Evolutionary conservation across 2,329 filamentous ascomycete genomes (phyloP), one percentile per base, ranked within the genome.

Genomic region (Lecanoromycetidae sp.): DNA sequence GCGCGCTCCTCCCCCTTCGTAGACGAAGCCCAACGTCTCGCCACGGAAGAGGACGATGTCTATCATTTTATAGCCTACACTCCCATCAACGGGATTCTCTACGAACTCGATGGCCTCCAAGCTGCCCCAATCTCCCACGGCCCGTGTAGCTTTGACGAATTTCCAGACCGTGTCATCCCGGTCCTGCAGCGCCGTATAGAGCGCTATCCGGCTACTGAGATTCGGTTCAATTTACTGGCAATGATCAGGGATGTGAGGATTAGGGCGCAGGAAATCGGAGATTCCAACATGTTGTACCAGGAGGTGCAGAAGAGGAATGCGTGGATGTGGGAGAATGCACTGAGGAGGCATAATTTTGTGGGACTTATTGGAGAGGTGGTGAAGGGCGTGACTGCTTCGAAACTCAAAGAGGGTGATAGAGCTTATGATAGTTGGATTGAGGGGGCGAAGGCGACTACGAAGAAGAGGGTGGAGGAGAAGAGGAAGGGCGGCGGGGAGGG

Each of bases 61-160:
- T 98, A 93, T 68, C 91, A 98, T 69, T 98, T 98, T 66, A 87
- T 98, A 58, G 91, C 88, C 26, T 98, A 98, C 67, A 88, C 87
- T 7, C 76, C 81, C 45, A 74, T 94, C 56, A 77, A 82, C 60
- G 82, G 81, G 55, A 79, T 70, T 4, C 74, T 98, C 46, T 98
- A 95, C 71, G 91, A 98, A 68, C 76, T 98, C 44, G 91, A 98
- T 65, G 91, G 91, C 15, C 72, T 98, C 54, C 90, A 96, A 67
- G 87, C 87, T 3, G 84, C 85, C 48, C 91, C 91, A 46, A 95
- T 98, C 57, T 80, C 78, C 41, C 91, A 98, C 66, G 91, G 90
- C 23, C 54, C 75, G 3, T 93, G 87, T 63, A 69, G 72, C 1
- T 59, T 68, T n/a, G 75, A 76, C 2, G 71, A 80, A 27, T 96